Conservation (phyloP, 106 monocot species). For the Dendrobium nobile region DNA sequence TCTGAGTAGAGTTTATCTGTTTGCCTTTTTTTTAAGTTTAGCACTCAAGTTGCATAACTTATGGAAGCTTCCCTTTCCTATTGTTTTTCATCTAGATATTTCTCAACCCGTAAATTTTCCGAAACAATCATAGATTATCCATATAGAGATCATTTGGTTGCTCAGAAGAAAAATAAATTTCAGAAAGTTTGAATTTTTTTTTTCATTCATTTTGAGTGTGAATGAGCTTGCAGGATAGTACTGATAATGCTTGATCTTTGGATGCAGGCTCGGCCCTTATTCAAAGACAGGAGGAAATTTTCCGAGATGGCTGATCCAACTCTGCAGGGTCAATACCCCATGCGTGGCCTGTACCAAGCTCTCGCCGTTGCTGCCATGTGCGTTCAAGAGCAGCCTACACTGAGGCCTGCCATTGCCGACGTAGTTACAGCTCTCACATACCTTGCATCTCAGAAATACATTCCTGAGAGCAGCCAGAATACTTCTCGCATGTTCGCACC, state of each 20-base stretch:
- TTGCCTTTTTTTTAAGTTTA: no score
- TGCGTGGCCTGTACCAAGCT: conserved; percentile 24
- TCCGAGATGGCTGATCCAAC: conserved; percentile 24
- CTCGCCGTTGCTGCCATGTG: conserved; percentile 40
- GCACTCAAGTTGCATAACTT: no score
- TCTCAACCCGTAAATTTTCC: no score
- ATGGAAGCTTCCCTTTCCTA: no score
- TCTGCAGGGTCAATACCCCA: conserved; percentile 23
- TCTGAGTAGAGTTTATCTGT: no score
- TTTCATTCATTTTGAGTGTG: no score
- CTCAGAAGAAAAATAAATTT: no score
- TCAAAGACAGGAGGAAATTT: conserved; percentile 32
- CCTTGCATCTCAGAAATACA: conserved; percentile 27
- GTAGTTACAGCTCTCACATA: conserved; percentile 35
- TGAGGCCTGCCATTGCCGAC: conserved; percentile 30
- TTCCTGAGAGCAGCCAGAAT: not conserved
- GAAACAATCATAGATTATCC: no score
- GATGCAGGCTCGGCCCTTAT: conserved; percentile 28
- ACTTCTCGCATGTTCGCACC: not conserved
- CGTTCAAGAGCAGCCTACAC: conserved; percentile 25
- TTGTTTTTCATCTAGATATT: no score
- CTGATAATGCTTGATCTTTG: not conserved
- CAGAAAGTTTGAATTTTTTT: no score
- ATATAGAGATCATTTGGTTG: no score
- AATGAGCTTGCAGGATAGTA: not conserved